These are phyloP conservation scores for Tylopilus sp. DNA, from an alignment of 768 basidiomycete species.

Conservation along the genomic window DNA sequence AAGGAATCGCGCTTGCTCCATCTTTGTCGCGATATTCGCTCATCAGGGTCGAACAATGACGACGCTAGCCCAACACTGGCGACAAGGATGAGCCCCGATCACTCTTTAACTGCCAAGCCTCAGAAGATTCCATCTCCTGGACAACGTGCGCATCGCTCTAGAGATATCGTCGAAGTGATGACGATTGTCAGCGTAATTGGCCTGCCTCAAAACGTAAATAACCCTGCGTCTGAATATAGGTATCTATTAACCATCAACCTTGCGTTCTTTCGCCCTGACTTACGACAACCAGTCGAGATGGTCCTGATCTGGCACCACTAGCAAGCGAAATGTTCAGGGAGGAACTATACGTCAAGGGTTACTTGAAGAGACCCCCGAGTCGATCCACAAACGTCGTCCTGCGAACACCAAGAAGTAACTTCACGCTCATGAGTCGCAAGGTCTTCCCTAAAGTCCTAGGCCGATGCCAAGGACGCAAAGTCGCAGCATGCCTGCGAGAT, in stretches of 20 bases:
- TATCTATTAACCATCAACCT: conserved; percentile 1
- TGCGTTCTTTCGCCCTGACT: not conserved
- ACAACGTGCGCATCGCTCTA: conserved; percentile 1
- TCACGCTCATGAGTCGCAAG: conserved; percentile 3
- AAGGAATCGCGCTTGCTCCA: too few relatives aligned
- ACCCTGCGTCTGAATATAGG: not conserved
- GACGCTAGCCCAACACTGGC: not conserved
- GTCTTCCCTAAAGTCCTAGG: conserved; percentile 17
- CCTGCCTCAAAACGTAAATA: not conserved
- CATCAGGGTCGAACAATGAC: not conserved
- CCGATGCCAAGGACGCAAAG: conserved; percentile 18
- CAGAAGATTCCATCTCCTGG: not conserved
- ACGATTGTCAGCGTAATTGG: not conserved
- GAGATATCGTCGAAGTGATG: conserved; percentile 9
- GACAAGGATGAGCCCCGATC: not conserved
- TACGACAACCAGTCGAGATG: conserved; percentile 5
- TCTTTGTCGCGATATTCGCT: not conserved
- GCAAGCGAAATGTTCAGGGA: conserved; percentile 28
- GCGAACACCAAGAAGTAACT: not conserved
- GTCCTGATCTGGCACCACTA: conserved; percentile 18
- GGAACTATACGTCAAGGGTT: conserved; percentile 28
- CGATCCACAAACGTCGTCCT: conserved; percentile 2
- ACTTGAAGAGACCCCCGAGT: conserved; percentile 19
- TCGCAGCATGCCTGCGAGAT: conserved; percentile 11
- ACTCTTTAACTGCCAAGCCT: not conserved